phyloP scores from a whole-genome alignment of 164 flowering plant species.

The Taxillus chinensis region DNA sequence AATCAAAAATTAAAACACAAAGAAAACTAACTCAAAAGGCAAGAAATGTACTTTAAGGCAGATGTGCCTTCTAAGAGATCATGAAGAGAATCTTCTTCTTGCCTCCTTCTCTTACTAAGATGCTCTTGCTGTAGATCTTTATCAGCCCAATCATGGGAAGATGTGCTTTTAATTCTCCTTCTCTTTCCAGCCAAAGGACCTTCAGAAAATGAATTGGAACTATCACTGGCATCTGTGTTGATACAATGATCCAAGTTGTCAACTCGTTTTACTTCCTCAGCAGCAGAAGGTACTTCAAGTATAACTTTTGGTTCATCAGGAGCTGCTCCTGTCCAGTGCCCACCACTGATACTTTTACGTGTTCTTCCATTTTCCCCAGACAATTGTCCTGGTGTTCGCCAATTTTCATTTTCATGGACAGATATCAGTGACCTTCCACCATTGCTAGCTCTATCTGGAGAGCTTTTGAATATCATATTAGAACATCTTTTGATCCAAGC shows the following conservation, averaged over 20 bases:
- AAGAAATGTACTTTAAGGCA: constrained; percentile 24
- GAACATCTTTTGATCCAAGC: constrained; percentile 72
- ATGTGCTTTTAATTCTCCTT: constrained; percentile 20
- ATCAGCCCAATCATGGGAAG: constrained; percentile 14
- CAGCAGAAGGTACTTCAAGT: constrained; percentile 26
- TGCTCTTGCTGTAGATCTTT: constrained; percentile 16
- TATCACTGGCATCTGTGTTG: constrained; percentile 11
- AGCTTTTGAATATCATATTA: constrained; percentile 38
- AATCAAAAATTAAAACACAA: neutral
- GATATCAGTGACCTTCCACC: constrained; percentile 11
- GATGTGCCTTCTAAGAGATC: constrained; percentile 10
- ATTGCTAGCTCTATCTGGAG: constrained; percentile 28
- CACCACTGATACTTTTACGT: constrained; percentile 1
- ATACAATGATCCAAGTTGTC: constrained; percentile 12
- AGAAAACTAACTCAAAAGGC: neutral
- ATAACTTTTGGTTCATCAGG: constrained; percentile 37
- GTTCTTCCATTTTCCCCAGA: constrained; percentile 5
- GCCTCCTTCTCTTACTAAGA: constrained; percentile 44
- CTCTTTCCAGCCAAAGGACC: constrained; percentile 30
- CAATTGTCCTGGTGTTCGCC: constrained; percentile 7
- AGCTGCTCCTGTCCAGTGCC: constrained; percentile 8
- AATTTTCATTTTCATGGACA: constrained; percentile 16
- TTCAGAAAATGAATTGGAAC: constrained; percentile 13
- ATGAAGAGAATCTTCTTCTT: constrained; percentile 13
- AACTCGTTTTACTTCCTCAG: constrained; percentile 13